A percentile compares a stretch with the other conserved stretches of the same genome.
Evolutionary conservation across 495 filamentous ascomycete genomes (phyloP).

Genomic region (Geopyxis carbonaria): DNA sequence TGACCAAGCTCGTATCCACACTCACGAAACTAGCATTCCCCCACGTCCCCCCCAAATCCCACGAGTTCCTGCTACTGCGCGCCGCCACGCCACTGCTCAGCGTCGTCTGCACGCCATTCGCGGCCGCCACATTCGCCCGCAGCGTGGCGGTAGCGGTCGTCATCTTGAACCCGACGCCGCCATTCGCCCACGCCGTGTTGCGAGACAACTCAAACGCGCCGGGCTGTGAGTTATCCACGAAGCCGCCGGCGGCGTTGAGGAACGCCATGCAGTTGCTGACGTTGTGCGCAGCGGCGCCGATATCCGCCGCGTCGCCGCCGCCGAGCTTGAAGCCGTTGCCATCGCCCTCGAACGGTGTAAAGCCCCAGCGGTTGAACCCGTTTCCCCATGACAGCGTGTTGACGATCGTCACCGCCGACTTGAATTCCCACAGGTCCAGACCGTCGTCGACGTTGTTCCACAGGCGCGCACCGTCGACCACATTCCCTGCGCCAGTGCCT

Average conservation of each 20-base stretch:
- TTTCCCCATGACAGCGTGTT: constrained; percentile 26
- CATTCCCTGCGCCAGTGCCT: constrained; percentile 20
- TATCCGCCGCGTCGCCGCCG: constrained; percentile 14
- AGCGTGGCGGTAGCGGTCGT: no score
- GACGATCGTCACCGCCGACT: constrained; percentile 22
- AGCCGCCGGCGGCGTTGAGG: constrained; percentile 19
- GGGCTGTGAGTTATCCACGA: constrained; percentile 22
- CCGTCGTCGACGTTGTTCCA: constrained; percentile 27
- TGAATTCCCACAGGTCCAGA: constrained; percentile 24
- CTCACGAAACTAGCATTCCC: no score
- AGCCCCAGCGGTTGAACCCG: constrained; percentile 26
- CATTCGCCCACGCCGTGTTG: no score
- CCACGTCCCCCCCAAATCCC: no score
- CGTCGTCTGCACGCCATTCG: no score
- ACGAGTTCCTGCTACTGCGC: no score
- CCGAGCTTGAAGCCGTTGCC: constrained; percentile 27
- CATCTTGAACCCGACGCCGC: no score
- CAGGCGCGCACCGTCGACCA: constrained; percentile 17
- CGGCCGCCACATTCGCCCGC: no score
- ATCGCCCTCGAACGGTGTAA: constrained; percentile 20
- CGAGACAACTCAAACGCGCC: constrained; percentile 15
- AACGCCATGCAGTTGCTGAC: constrained; percentile 24
- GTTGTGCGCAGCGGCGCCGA: constrained; percentile 20
- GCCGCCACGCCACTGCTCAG: no score
- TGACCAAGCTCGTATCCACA: no score